Conservation (phyloP, 495 filamentous ascomycete genomes). For the Podospora sp. region DNA sequence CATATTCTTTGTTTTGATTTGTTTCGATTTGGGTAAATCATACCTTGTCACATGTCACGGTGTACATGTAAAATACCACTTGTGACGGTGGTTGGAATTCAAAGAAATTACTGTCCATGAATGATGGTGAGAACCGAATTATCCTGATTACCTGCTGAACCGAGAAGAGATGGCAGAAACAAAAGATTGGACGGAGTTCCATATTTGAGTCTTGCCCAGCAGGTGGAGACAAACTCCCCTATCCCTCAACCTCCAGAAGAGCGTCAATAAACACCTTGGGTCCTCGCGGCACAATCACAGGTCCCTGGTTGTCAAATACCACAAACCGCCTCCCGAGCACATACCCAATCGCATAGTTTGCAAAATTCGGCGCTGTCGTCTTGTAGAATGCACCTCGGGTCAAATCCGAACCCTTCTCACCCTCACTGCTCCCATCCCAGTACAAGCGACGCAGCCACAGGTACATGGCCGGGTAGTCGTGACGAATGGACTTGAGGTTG, state of each 20-base stretch:
- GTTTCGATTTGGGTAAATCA: constrained; percentile 2
- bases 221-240: background rate
- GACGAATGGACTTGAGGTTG: constrained; percentile 74
- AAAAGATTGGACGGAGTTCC: too few species aligned
- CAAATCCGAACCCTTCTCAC: constrained; percentile 17
- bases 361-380: constrained; percentile 55
- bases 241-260: background rate
- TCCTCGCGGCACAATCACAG: constrained; percentile 35
- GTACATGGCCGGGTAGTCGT: constrained; percentile 71
- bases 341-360: constrained; percentile 30
- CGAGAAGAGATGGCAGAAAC: too few species aligned
- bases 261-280: constrained; percentile 35
- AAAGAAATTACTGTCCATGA: too few species aligned
- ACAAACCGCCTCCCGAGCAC: constrained; percentile 27
- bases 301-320: constrained; percentile 24
- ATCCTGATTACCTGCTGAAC: too few species aligned
- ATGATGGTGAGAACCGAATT: too few species aligned
- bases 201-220: too few species aligned
- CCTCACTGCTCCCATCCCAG: constrained; percentile 64
- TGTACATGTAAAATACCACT: background rate
- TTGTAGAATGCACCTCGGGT: constrained; percentile 46
- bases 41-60: background rate
- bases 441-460: constrained; percentile 68
- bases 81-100: background rate
- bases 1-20: background rate